A percentile compares a stretch with the other conserved stretches of the same genome.
phyloP scores from a whole-genome alignment of 805 yeast species.

The Maudiozyma saulgeensis region DNA sequence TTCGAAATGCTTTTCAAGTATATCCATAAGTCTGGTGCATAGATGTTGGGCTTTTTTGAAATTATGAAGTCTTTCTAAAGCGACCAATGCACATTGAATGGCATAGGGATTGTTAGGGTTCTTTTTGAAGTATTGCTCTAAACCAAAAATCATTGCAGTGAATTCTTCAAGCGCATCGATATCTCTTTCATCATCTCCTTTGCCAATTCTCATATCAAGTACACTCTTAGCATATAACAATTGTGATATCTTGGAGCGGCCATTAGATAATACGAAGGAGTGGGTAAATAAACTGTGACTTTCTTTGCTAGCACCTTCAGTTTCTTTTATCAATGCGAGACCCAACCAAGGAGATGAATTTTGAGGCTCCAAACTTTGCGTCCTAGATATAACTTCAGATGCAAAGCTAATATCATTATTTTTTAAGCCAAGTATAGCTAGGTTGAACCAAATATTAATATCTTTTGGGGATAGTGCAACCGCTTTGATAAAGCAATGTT shows the following conservation, averaged over 20 bases:
- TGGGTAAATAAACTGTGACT: slow-evolving; percentile 62
- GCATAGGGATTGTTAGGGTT: slow-evolving; percentile 52
- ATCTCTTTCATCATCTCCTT: slow-evolving; percentile 42
- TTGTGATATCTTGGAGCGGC: slow-evolving; percentile 59
- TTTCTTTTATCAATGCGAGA: slow-evolving; percentile 55
- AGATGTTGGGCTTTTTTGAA: slow-evolving; percentile 44
- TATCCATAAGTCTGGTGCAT: slow-evolving; percentile 37
- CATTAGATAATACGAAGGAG: slow-evolving; percentile 69
- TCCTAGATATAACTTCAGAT: slow-evolving; percentile 55
- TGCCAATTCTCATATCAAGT: slow-evolving; percentile 37
- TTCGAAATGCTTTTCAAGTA: slow-evolving; percentile 51
- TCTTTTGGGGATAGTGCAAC: slow-evolving; percentile 59
- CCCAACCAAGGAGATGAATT: slow-evolving; percentile 76
- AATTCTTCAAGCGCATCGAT: slow-evolving; percentile 54
- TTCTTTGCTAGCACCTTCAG: slow-evolving; percentile 38
- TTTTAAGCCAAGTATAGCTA: slow-evolving; percentile 67
- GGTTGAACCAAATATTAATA: slow-evolving; percentile 64
- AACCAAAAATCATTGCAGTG: slow-evolving; percentile 57
- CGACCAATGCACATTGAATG: slow-evolving; percentile 41
- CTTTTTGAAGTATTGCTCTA: slow-evolving; percentile 53
- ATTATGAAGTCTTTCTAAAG: slow-evolving; percentile 63
- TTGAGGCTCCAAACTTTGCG: slow-evolving; percentile 77
- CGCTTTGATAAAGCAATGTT: slow-evolving; percentile 88
- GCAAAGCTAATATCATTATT: slow-evolving; percentile 67
- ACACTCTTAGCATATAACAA: slow-evolving; percentile 59